phyloP scores from a whole-genome alignment of 169 alveolate species.

The Eimeria acervulina region DNA sequence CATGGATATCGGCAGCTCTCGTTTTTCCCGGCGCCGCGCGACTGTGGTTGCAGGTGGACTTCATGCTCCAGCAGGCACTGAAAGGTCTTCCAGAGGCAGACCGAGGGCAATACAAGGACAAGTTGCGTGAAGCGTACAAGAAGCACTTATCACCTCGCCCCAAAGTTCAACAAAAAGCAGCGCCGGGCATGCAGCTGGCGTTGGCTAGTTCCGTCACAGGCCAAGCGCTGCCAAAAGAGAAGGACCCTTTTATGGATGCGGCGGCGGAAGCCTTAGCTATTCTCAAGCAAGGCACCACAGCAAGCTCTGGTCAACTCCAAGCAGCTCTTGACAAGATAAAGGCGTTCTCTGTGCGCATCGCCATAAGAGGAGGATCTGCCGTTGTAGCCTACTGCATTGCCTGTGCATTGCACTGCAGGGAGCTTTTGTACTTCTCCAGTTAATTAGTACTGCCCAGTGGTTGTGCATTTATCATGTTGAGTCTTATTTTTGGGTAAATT shows the following conservation, averaged over 20 bases:
- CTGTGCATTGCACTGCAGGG: not conserved
- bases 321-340: slow-evolving; percentile 76
- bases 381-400: not conserved
- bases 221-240: slow-evolving; percentile 61
- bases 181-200: slow-evolving; percentile 78
- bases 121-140: slow-evolving; percentile 78
- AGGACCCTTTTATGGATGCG: slow-evolving; percentile 71
- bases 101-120: slow-evolving; percentile 45
- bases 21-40: not conserved
- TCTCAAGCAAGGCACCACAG: slow-evolving; percentile 78
- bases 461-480: not conserved
- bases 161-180: slow-evolving; percentile 65
- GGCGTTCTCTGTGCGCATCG: slow-evolving; percentile 55
- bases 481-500: not conserved
- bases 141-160: slow-evolving; percentile 72
- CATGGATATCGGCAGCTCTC: not conserved
- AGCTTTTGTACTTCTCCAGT: not conserved
- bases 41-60: slow-evolving; percentile 39
- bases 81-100: slow-evolving; percentile 78
- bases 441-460: not conserved
- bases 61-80: slow-evolving; percentile 75
- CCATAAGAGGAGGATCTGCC: no score
- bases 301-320: slow-evolving; percentile 71
- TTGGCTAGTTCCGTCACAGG: slow-evolving; percentile 68
- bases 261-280: slow-evolving; percentile 72